These are phyloP conservation scores for Eremothecium sinecaudum DNA, from an alignment of 1,139 yeast species.

Conservation along the genomic window DNA sequence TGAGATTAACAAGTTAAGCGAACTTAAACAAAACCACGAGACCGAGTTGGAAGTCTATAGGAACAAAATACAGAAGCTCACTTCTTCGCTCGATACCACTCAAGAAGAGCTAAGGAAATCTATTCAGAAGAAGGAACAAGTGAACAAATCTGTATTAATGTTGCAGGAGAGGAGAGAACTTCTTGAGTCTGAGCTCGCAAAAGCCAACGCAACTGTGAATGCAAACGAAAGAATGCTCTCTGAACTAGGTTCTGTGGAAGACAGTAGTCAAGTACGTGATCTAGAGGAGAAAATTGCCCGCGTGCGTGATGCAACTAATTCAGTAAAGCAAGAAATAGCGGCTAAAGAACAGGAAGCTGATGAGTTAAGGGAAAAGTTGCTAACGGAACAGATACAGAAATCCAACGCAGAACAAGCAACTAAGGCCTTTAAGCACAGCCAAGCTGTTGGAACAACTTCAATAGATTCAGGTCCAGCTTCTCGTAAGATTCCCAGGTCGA, in stretches of 20 bases:
- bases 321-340: conserved; percentile 2
- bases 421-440: too few relatives aligned
- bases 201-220: conserved; percentile 14
- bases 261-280: not conserved
- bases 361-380: not conserved
- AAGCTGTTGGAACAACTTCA: too few relatives aligned
- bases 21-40: conserved; percentile 15
- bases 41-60: conserved; percentile 20
- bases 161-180: conserved; percentile 15
- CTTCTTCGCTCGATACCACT: conserved; percentile 25
- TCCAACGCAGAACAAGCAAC: not conserved
- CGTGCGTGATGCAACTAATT: not conserved
- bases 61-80: conserved; percentile 16
- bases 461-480: not conserved
- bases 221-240: conserved; percentile 13
- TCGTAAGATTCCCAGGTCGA: not conserved
- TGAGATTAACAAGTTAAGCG: conserved; percentile 19
- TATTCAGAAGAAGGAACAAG: too few relatives aligned
- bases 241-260: conserved; percentile 9
- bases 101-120: conserved; percentile 21
- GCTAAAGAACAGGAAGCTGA: not conserved
- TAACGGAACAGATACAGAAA: not conserved
- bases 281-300: not conserved
- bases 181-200: conserved; percentile 17
- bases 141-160: too few relatives aligned